Evolutionary conservation across 768 basidiomycete species (phyloP).

Genomic region (Thelephora ganbajun): DNA sequence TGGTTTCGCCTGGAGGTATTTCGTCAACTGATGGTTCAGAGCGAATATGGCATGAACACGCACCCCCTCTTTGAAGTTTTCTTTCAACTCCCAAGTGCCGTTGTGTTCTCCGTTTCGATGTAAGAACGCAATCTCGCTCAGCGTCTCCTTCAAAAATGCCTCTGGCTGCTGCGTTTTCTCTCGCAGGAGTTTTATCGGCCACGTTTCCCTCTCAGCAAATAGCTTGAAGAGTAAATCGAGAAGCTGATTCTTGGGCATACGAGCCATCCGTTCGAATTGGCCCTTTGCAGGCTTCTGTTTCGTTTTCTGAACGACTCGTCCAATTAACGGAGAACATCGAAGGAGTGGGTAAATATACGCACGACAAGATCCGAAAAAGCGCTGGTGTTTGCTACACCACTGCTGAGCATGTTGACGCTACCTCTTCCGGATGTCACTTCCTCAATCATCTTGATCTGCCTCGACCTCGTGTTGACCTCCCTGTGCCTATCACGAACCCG

Average conservation of each 20-base stretch:
- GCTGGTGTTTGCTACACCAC: conserved; percentile 50
- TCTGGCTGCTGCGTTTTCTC: conserved; percentile 80
- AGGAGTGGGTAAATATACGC: conserved; percentile 14
- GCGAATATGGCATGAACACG: conserved; percentile 11
- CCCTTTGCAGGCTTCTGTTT: conserved; percentile 58
- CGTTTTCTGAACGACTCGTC: conserved; percentile 31
- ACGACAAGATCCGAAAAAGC: conserved; percentile 58
- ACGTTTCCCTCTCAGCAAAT: conserved; percentile 70
- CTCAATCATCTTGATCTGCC: conserved; percentile 65
- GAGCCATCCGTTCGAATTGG: conserved; percentile 78
- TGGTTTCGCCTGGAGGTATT: conserved; percentile 20
- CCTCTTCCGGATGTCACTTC: conserved; percentile 57
- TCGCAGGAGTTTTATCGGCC: conserved; percentile 65
- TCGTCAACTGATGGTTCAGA: conserved; percentile 1
- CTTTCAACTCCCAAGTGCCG: conserved; percentile 69
- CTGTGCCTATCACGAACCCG: conserved; percentile 58
- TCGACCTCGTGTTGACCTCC: conserved; percentile 49
- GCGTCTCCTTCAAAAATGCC: conserved; percentile 72
- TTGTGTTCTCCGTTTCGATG: conserved; percentile 73
- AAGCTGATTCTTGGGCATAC: conserved; percentile 80
- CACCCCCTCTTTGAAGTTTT: conserved; percentile 54
- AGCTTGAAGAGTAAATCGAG: conserved; percentile 68
- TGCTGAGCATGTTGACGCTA: conserved; percentile 65
- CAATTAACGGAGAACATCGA: no score
- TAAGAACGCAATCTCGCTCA: conserved; percentile 61